A percentile compares a stretch with the other conserved stretches of the same genome.
Conservation (phyloP, 441 rosid genomes). For the Capsella rubella region DNA sequence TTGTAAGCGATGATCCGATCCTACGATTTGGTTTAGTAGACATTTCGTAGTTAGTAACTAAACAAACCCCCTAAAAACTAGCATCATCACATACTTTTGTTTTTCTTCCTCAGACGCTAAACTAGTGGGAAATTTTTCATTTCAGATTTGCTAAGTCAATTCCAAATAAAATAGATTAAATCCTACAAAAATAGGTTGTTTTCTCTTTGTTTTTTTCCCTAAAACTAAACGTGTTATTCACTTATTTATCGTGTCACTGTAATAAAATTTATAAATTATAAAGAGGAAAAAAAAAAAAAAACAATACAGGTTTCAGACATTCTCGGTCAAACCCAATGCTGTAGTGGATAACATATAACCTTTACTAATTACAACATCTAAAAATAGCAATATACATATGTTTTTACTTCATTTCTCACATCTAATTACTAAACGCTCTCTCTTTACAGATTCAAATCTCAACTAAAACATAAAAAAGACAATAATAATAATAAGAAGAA, state of each 20-base stretch:
- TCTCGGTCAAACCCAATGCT: constrained; percentile 30
- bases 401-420: constrained; percentile 16
- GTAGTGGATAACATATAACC: constrained; percentile 6
- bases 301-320: constrained; percentile 22
- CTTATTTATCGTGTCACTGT: background rate
- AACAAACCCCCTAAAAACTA: constrained; percentile 18
- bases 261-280: constrained; percentile 8
- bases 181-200: constrained; percentile 7
- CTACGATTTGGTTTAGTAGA: too few relatives aligned
- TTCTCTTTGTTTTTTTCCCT: background rate
- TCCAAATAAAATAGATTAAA: constrained; percentile 9
- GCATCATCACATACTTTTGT: constrained; percentile 37
- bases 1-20: too few relatives aligned
- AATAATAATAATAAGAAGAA: background rate
- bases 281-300: constrained; percentile 10
- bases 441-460: constrained; percentile 20
- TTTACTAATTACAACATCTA: constrained; percentile 10
- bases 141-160: constrained; percentile 42
- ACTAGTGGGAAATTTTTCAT: constrained; percentile 19
- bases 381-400: constrained; percentile 28
- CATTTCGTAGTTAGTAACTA: too few relatives aligned
- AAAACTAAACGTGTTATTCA: background rate
- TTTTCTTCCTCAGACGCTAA: constrained; percentile 19
- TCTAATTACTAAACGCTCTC: constrained; percentile 22
- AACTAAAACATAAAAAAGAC: constrained; percentile 19